These are phyloP conservation scores for Naegleria lovaniensis DNA, from an alignment of 208 protist genomes.

Conservation along the genomic window DNA sequence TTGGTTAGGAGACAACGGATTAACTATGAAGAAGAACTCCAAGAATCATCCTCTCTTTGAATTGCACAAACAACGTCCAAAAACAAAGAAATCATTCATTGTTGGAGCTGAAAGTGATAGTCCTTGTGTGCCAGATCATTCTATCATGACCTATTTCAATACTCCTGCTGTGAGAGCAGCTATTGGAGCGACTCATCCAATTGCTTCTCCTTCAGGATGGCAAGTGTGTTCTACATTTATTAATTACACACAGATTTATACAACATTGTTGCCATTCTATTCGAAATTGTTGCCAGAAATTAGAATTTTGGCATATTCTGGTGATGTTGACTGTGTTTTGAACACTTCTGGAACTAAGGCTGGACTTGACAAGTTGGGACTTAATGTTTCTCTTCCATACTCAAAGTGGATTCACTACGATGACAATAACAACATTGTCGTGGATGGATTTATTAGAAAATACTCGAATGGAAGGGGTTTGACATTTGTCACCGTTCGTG, in stretches of 20 bases:
- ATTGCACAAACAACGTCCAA: background rate
- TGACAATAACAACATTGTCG: background rate
- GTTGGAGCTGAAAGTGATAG: background rate
- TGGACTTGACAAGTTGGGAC: background rate
- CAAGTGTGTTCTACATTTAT: background rate
- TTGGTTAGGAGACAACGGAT: background rate
- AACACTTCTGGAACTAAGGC: constrained; percentile 5
- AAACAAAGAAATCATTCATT: background rate
- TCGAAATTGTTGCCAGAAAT: background rate
- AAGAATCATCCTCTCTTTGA: background rate
- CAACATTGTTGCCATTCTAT: constrained; percentile 1
- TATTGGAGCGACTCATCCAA: background rate
- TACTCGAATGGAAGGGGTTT: background rate
- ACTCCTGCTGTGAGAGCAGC: background rate
- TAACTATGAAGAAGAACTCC: background rate
- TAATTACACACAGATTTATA: background rate
- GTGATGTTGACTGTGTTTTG: constrained; percentile 3
- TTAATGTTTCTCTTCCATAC: background rate
- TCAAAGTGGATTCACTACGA: background rate
- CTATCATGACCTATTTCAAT: background rate
- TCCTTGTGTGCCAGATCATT: background rate
- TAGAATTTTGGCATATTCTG: constrained; percentile 4
- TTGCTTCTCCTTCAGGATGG: background rate
- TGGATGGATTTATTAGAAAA: background rate
- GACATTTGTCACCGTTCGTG: background rate